Base-by-base conservation (phyloP, 2,329 filamentous ascomycete genomes). In the Neopestalotiopsis sp. region DNA sequence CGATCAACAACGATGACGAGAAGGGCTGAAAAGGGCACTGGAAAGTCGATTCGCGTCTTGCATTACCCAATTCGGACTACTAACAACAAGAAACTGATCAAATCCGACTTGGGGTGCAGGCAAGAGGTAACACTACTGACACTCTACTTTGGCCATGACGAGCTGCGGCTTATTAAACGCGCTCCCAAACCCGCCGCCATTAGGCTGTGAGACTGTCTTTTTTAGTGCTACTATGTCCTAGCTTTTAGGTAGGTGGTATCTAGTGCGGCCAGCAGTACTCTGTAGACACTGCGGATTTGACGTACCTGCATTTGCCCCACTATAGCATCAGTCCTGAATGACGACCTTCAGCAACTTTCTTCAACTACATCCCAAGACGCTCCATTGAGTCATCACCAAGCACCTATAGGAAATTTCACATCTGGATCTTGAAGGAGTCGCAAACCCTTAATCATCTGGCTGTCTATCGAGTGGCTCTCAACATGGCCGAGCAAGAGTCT, bases 401-500 rank as follows among this genome's bases (percentile, higher is more conserved):
- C 32, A 30, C 24, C 17, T 24, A 4, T 10, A 59, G 57, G 57
- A 24, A 14, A 9, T 59, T n/a, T 12, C 28, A 14, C 40, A 14
- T 28, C n/a, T 28, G 3, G 3, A 10, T 24, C 42, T 61, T 30
- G 17, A 14, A 57, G 42, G 40, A 34, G 62, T 32, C 32, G 24
- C 24, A 38, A 9, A 32, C 2, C 52, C 30, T 30, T 34, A n/a
- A 28, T 14, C 6, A 28, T 7, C 12, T 4, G 30, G 4, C 4
- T 12, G 3, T 32, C 24, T 28, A 24, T 24, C 34, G 6, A 10
- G 38, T 12, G 7, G 28, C 52, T 38, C 32, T 24, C 66, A 71
- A 62, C 62, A 76, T 76, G 74, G 71, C 71, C 67, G 72, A 72
- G 59, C 69, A 75, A 66, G 72, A 71, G 52, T 71, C 70, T 60